Conservation (phyloP, 2,329 filamentous ascomycete species). For the Apiospora arundinis region DNA sequence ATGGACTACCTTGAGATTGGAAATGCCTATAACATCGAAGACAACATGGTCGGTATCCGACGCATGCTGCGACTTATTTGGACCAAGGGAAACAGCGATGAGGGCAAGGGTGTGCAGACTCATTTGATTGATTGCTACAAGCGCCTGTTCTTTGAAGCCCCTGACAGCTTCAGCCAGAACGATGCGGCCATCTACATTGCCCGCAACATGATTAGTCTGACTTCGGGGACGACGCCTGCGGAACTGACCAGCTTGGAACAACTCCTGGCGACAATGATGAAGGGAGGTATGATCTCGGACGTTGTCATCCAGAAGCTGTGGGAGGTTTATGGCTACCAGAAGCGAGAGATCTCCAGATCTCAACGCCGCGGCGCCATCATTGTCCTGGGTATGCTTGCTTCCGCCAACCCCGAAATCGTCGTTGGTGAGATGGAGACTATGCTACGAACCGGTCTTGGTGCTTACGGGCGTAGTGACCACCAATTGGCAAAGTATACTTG, state of each 20-base stretch:
- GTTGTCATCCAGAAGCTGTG: conserved; percentile 90
- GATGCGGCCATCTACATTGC: conserved; percentile 95
- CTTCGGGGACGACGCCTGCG: conserved; percentile 92
- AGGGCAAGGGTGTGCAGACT: conserved; percentile 96
- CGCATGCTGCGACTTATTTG: conserved; percentile 97
- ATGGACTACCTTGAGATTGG: conserved; percentile 98
- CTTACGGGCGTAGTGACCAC: conserved; percentile 80
- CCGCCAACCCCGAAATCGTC: conserved; percentile 90
- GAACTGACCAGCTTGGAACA: conserved; percentile 96
- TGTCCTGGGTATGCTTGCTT: conserved; percentile 93
- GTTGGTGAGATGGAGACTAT: conserved; percentile 95
- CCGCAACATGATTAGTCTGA: conserved; percentile 98
- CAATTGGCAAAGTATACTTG: conserved; percentile 95
- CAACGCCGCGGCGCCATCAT: conserved; percentile 95
- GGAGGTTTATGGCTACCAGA: conserved; percentile 96
- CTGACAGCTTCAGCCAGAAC: conserved; percentile 84
- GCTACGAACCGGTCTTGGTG: conserved; percentile 85
- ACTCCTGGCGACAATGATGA: conserved; percentile 97
- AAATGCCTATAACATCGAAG: conserved; percentile 94
- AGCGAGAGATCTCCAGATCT: conserved; percentile 87
- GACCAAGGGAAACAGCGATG: conserved; percentile 99
- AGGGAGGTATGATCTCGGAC: conserved; percentile 83
- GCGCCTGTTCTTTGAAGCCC: conserved; percentile 93
- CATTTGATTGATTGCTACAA: conserved; percentile 98
- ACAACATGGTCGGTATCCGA: conserved; percentile 89